Percentiles rank a stretch among this genome's conserved stretches.
phyloP scores from a whole-genome alignment of 2,329 filamentous ascomycete species.

The Pseudogymnoascus sp. region DNA sequence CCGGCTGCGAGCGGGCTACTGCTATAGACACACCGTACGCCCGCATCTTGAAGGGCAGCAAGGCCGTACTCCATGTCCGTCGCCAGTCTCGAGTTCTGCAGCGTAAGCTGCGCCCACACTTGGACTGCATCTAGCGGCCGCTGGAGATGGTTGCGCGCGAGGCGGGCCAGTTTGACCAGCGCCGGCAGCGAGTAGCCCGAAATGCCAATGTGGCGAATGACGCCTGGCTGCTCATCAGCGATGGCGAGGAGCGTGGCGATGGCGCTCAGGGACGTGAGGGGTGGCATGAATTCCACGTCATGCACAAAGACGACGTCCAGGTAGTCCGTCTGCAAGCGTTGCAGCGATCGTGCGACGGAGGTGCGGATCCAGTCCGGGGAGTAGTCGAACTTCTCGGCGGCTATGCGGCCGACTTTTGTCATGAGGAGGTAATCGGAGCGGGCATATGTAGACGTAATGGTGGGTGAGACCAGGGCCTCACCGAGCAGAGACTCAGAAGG shows the following conservation, averaged over 20 bases:
- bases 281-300: constrained; percentile 69
- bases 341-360: constrained; percentile 55
- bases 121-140: constrained; percentile 83
- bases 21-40: constrained; percentile 77
- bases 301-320: constrained; percentile 75
- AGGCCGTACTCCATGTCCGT: constrained; percentile 30
- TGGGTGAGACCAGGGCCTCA: constrained; percentile 44
- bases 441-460: constrained; percentile 15
- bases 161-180: constrained; percentile 64
- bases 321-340: constrained; percentile 55
- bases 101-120: constrained; percentile 81
- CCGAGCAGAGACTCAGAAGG: constrained; percentile 73
- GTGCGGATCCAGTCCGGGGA: constrained; percentile 55
- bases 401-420: constrained; percentile 68
- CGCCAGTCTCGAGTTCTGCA: constrained; percentile 69
- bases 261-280: constrained; percentile 54
- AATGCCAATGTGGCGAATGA: constrained; percentile 78
- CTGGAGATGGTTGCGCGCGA: constrained; percentile 63
- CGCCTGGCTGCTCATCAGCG: constrained; percentile 54
- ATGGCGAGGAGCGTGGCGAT: constrained; percentile 67
- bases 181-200: constrained; percentile 77
- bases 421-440: constrained; percentile 56
- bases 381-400: constrained; percentile 60
- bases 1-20: constrained; percentile 93
- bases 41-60: constrained; percentile 54